These are phyloP conservation scores for Achaetomiella virescens DNA, from an alignment of 495 filamentous ascomycete species.

Conservation along the genomic window DNA sequence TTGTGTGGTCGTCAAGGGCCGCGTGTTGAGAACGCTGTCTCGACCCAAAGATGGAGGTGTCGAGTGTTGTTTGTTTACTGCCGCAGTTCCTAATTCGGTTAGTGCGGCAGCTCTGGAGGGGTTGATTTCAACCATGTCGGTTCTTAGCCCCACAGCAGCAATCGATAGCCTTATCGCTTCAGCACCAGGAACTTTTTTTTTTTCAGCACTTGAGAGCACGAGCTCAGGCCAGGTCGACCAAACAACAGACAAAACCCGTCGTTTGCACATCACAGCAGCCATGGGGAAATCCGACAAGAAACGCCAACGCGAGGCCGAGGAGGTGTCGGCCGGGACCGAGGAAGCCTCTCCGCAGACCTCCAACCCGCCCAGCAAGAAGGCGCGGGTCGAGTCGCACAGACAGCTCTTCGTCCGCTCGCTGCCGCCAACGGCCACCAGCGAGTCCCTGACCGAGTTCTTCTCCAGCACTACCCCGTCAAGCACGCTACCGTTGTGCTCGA, in stretches of 20 bases:
- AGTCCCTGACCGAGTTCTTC: slow-evolving; percentile 77
- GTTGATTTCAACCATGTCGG: background rate
- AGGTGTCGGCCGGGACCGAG: slow-evolving; percentile 10
- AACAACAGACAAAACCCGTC: background rate
- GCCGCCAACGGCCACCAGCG: slow-evolving; percentile 68
- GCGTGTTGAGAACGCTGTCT: background rate
- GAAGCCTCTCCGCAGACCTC: slow-evolving; percentile 7
- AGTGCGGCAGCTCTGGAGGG: slow-evolving; percentile 16
- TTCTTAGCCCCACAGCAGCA: slow-evolving; percentile 4
- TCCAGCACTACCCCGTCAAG: slow-evolving; percentile 92
- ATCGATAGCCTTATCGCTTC: slow-evolving; percentile 21
- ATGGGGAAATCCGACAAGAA: slow-evolving; percentile 36
- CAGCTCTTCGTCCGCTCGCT: slow-evolving; percentile 90
- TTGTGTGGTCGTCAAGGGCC: background rate
- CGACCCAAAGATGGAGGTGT: background rate
- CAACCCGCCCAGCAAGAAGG: slow-evolving; percentile 38
- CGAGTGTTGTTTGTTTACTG: slow-evolving; percentile 24
- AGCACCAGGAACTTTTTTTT: slow-evolving; percentile 10
- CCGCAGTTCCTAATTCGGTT: slow-evolving; percentile 16
- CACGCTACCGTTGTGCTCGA: slow-evolving; percentile 86
- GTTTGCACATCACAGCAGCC: slow-evolving; percentile 4
- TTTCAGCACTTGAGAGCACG: slow-evolving; percentile 8
- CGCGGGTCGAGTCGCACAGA: slow-evolving; percentile 45
- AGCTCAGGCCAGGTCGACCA: slow-evolving; percentile 16
- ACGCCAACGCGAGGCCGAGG: slow-evolving; percentile 25